A percentile compares a stretch with the other conserved stretches of the same genome.
Evolutionary conservation across 176 grass and related monocot genomes (phyloP).

Genomic region (Carex myosuroides): DNA sequence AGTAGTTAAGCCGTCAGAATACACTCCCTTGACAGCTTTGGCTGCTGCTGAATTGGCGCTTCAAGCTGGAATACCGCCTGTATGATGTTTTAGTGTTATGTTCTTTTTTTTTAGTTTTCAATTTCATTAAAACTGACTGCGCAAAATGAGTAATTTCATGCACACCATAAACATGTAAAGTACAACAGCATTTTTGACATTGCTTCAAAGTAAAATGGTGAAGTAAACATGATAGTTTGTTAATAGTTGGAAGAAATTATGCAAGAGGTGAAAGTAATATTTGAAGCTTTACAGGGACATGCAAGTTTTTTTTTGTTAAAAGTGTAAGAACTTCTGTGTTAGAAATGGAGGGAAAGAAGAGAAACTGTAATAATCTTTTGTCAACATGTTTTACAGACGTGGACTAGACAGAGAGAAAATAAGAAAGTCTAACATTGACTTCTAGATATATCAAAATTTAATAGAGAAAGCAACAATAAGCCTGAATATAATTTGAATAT

Average conservation of each 20-base stretch:
- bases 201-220: not conserved
- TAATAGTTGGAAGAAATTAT: not conserved
- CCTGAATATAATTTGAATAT: conserved; percentile 8
- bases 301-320: not conserved
- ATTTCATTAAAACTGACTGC: conserved; percentile 8
- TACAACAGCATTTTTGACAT: not conserved
- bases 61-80: conserved; percentile 94
- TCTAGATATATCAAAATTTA: not conserved
- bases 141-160: not conserved
- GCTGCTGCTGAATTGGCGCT: conserved; percentile 97
- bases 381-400: not conserved
- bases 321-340: not conserved
- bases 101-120: conserved; percentile 23
- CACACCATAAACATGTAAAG: not conserved
- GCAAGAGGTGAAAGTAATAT: not conserved
- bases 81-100: conserved; percentile 25
- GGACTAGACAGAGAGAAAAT: not conserved
- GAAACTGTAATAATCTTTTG: not conserved
- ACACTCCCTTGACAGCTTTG: conserved; percentile 90
- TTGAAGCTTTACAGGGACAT: not conserved
- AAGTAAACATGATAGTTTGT: not conserved
- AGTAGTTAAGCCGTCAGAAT: conserved; percentile 96
- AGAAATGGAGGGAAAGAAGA: not conserved
- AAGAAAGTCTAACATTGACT: not conserved
- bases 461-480: not conserved